Evolutionary conservation across 495 filamentous ascomycete genomes (phyloP), one percentile per base, ranked within the genome.

Genomic region (Hyaloscypha variabilis): DNA sequence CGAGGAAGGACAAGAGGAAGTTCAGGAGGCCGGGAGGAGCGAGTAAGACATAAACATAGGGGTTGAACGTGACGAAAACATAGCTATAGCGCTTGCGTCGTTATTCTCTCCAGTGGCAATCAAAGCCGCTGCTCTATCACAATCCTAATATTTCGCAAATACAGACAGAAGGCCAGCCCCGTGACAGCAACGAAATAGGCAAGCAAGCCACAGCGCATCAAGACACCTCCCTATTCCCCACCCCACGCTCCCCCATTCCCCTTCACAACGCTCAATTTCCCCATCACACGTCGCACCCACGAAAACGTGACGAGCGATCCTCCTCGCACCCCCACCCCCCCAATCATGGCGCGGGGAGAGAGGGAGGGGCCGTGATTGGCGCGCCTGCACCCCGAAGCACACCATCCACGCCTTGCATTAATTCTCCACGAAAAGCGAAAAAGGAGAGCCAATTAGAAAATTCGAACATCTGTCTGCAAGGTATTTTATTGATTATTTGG

Each of bases 1-100:
- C 88, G 65, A 80, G 87, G 62, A 91, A 90, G 73, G 88, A 92
- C 76, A 87, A 87, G 68, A 80, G 90, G 71, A 93, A 93, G 79
- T 88, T 85, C 72, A 86, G 87, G 63, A 77, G 88, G 31, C 61
- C 78, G 31, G 81, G 77, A 4, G 61, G 58, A 1, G 54, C 50
- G 24, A 25, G 31, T 26, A 64, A 55, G 17, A 17, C 19, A 17
- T 17, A 14, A 17, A 17, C 14, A 17, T 4, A 46, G 39, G 39
- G 39, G 10, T 17, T 46, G 11, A 46, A 46, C 4, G 14, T 17
- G 39, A 10, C 1, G n/a, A n/a, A n/a, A n/a, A n/a, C n/a, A n/a
- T n/a, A n/a, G n/a, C n/a, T n/a, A n/a, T n/a, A n/a, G n/a, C n/a
- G n/a, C n/a, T n/a, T n/a, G n/a, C n/a, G n/a, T n/a, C n/a, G n/a